Evolutionary conservation across 495 filamentous ascomycete species (phyloP), one percentile per base, ranked within the genome.

Genomic region (Hyaloscypha finlandica): DNA sequence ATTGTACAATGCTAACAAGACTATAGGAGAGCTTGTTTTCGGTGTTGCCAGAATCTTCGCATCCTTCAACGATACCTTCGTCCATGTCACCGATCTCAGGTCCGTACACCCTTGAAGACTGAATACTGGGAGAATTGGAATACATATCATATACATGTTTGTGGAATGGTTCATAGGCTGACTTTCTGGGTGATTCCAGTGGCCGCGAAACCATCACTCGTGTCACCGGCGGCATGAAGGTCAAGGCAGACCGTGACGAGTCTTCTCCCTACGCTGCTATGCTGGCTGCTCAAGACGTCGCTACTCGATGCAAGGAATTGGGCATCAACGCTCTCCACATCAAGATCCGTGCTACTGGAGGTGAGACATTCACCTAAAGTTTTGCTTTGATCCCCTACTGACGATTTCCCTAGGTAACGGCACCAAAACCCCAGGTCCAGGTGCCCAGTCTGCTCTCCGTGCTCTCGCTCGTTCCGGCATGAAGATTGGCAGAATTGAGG

Each of bases 181-280:
- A 92, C 83, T 77, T 70, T 64, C 68, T 83, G 81, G 81, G 81
- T 88, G 83, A 83, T 85, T 82, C 84, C 88, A 97, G 92, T 83
- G 95, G 95, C 84, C 95, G 95, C 84, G 95, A 99, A 93, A 99
- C 95, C 83, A 94, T 99, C 83, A 89, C 86, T 88, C 93, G 95
- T 90, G 93, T 99, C 67, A 99, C 95, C 74, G 95, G 95, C 82
- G 95, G 95, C 78, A 98, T 98, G 95, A 99, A 99, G 87, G 95
- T 99, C 86, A 99, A 99, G 90, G 95, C 95, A 81, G 95, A 99
- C 81, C 93, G 95, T 85, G 95, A 99, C 84, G 95, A 99, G 87
- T 97, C 94, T 69, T 97, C 94, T 59, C 95, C 95, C 70, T 99
- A 99, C 88, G 95, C 95, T 75, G 95, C 95, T 81, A 99, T 99